Evolutionary conservation across 2,329 filamentous ascomycete genomes (phyloP).

Genomic region (Juglanconis oblonga): DNA sequence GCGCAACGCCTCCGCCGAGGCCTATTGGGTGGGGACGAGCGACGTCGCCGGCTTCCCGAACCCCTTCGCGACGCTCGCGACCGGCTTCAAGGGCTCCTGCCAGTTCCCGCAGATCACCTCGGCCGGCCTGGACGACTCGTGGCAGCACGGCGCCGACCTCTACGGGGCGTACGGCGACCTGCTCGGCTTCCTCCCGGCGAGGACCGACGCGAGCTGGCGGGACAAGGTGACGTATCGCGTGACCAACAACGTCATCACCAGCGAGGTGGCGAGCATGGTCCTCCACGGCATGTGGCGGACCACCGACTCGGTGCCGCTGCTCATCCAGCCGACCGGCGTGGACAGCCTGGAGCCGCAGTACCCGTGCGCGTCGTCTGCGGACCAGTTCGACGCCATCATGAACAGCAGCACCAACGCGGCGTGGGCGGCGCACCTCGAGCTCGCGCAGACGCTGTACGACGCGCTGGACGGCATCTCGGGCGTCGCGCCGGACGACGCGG

Average conservation of each 20-base stretch:
- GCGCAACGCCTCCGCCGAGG: slow-evolving; percentile 40
- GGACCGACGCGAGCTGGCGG: slow-evolving; percentile 37
- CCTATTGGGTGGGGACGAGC: slow-evolving; percentile 66
- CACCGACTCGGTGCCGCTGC: slow-evolving; percentile 40
- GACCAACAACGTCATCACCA: slow-evolving; percentile 80
- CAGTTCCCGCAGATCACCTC: slow-evolving; percentile 79
- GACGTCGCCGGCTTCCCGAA: slow-evolving; percentile 45
- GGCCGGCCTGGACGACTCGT: slow-evolving; percentile 67
- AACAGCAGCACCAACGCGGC: slow-evolving; percentile 35
- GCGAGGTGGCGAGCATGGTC: slow-evolving; percentile 74
- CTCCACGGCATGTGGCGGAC: slow-evolving; percentile 65
- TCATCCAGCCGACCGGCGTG: slow-evolving; percentile 52
- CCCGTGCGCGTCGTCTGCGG: slow-evolving; percentile 52
- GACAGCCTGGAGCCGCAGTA: slow-evolving; percentile 77
- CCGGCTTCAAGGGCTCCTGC: slow-evolving; percentile 71
- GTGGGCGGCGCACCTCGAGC: slow-evolving; percentile 65
- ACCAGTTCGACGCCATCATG: slow-evolving; percentile 42
- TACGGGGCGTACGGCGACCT: slow-evolving; percentile 72
- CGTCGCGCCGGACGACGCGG: slow-evolving; percentile 50
- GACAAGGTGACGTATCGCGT: slow-evolving; percentile 62
- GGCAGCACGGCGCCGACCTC: slow-evolving; percentile 72
- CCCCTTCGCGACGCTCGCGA: slow-evolving; percentile 53
- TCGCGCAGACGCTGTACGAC: slow-evolving; percentile 51
- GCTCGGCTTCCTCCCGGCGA: slow-evolving; percentile 62
- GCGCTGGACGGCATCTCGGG: slow-evolving; percentile 67